Evolutionary conservation across 2,329 filamentous ascomycete genomes (phyloP).

Genomic region (Claviceps cyperi): DNA sequence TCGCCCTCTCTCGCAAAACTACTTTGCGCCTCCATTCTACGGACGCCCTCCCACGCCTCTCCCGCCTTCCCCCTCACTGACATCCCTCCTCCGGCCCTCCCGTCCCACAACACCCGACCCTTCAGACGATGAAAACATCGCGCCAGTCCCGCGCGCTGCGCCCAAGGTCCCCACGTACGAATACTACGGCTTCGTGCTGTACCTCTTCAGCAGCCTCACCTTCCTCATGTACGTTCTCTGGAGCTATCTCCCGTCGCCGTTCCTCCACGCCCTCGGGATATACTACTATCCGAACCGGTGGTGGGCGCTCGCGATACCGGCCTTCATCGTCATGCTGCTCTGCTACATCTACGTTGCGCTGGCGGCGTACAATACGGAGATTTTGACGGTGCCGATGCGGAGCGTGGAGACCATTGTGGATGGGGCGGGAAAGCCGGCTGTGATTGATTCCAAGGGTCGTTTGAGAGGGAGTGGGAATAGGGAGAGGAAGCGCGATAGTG

Average conservation of each 20-base stretch:
- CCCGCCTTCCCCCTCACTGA: slow-evolving; percentile 82
- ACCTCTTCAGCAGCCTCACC: slow-evolving; percentile 70
- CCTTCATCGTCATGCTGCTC: slow-evolving; percentile 75
- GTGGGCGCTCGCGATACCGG: slow-evolving; percentile 90
- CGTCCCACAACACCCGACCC: slow-evolving; percentile 88
- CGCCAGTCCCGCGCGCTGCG: slow-evolving; percentile 70
- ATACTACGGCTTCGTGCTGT: slow-evolving; percentile 97
- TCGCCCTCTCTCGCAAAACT: slow-evolving; percentile 35
- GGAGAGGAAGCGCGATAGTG: slow-evolving; percentile 22
- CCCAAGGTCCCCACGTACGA: slow-evolving; percentile 98
- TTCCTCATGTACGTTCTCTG: slow-evolving; percentile 65
- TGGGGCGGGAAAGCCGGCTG: slow-evolving; percentile 72
- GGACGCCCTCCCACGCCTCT: slow-evolving; percentile 90
- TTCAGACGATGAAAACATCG: slow-evolving; percentile 76
- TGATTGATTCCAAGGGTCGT: slow-evolving; percentile 57
- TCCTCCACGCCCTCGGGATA: slow-evolving; percentile 84
- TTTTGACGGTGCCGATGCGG: slow-evolving; percentile 66
- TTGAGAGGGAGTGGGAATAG: slow-evolving; percentile 24
- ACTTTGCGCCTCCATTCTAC: slow-evolving; percentile 78
- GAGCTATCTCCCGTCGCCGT: slow-evolving; percentile 83
- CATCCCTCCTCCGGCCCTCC: slow-evolving; percentile 77
- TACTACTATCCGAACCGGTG: slow-evolving; percentile 95
- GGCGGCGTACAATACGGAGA: slow-evolving; percentile 78
- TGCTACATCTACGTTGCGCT: slow-evolving; percentile 92
- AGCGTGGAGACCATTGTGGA: slow-evolving; percentile 86